Evolutionary conservation across 768 basidiomycete genomes (phyloP).

Genomic region (Coprinopsis marcescibilis): DNA sequence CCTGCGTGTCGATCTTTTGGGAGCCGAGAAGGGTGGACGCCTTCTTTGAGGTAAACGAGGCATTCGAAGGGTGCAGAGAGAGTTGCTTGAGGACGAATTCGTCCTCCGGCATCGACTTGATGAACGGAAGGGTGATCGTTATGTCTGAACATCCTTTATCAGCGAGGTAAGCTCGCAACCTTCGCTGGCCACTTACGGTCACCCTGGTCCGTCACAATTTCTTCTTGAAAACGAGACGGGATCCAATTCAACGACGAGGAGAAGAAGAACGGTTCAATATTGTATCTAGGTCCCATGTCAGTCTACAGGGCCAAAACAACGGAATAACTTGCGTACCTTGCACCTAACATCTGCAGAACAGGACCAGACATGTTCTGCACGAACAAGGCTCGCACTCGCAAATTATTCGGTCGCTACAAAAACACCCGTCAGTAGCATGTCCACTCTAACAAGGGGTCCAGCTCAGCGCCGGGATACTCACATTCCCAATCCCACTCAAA

Average conservation of each 20-base stretch:
- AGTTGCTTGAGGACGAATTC: not conserved
- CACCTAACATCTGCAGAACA: conserved; percentile 48
- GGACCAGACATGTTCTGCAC: conserved; percentile 42
- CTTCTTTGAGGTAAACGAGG: not conserved
- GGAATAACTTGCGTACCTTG: conserved; percentile 25
- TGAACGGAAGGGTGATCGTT: conserved; percentile 44
- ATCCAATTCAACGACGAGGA: conserved; percentile 62
- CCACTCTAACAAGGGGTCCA: not conserved
- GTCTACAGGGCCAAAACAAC: conserved; percentile 21
- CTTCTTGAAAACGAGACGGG: conserved; percentile 57
- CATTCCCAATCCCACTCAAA: not conserved
- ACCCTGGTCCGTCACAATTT: conserved; percentile 27
- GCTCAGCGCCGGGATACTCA: too few species aligned
- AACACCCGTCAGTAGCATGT: not conserved
- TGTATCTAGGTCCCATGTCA: conserved; percentile 29
- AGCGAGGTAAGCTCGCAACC: conserved; percentile 36
- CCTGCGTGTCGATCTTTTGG: conserved; percentile 24
- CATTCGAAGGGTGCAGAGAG: not conserved
- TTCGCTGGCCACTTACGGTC: conserved; percentile 49
- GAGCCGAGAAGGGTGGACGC: conserved; percentile 1
- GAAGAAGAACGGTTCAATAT: conserved; percentile 61
- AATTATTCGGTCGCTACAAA: conserved; percentile 16
- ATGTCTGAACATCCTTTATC: conserved; percentile 31
- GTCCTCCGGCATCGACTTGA: conserved; percentile 25
- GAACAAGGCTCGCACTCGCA: conserved; percentile 43